Evolutionary conservation across 495 filamentous ascomycete genomes (phyloP), one percentile per base, ranked within the genome.

Genomic region (Geopyxis carbonaria): DNA sequence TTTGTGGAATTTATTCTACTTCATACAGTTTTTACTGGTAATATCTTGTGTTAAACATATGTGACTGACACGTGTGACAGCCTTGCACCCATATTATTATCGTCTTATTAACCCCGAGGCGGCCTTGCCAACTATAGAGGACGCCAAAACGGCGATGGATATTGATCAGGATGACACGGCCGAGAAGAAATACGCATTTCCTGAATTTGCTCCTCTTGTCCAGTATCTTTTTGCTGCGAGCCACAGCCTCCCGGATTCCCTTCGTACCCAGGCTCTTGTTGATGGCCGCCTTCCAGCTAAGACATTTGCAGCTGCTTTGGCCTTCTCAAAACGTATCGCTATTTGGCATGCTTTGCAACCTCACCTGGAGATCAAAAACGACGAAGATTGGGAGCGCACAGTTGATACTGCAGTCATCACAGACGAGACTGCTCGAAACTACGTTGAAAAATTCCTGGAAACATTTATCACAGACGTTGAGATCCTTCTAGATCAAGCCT

Each of bases 331-430:
- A 22, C 72, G 75, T 16, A 70, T 85, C n/a, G 59, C 91, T 2
- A 65, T 91, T 22, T 67, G 78, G 47, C 64, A 80, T 40, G 80
- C 80, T 3, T 64, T 92, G 27, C 60, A 61, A 9, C 60, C 66
- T 6, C 64, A 66, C 4, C 60, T 62, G 8, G 40, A 57, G 4
- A 55, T 78, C 13, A 68, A 68, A 6, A 60, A 84, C 24, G 76
- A 91, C 45, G 70, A 76, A 39, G 80, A 87, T 34, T 94, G 87
- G 87, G 84, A 86, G 44, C 64, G 73, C 18, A 77, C 77, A 55
- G 60, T 93, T 3, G 80, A 83, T 47, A 66, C 72, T 10, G 59
- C 75, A 0, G 63, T 85, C 14, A 64, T 73, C 9, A 75, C 75
- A 4, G 73, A 82, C 51, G 64, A 72, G 29, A 56, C 63, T 25